Percentiles rank a stretch among this genome's conserved stretches.
Evolutionary conservation across 306 rosid species (phyloP).

Genomic region (Oemleria cerasiformis): DNA sequence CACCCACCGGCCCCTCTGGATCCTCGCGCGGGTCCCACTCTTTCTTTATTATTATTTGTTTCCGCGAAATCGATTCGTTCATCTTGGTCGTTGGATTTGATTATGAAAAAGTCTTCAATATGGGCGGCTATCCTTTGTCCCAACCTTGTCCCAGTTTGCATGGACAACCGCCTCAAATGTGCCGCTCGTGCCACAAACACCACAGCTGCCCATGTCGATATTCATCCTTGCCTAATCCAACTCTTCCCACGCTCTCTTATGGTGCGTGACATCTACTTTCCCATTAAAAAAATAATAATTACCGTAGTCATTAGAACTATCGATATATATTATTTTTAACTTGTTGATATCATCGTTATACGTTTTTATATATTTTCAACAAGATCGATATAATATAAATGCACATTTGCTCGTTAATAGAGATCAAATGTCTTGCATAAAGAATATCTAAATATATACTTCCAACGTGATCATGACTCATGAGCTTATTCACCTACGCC

Average conservation of each 20-base stretch:
- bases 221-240: slow-evolving; percentile 1
- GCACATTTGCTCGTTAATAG: too few relatives aligned
- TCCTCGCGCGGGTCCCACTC: slow-evolving; percentile 4
- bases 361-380: too few relatives aligned
- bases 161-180: slow-evolving; percentile 30
- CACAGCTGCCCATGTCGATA: slow-evolving; percentile 31
- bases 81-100: slow-evolving; percentile 12
- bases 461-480: too few relatives aligned
- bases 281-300: too few relatives aligned
- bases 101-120: slow-evolving; percentile 18
- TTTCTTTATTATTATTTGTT: neutral
- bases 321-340: too few relatives aligned
- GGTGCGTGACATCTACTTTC: slow-evolving; percentile 16
- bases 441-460: too few relatives aligned
- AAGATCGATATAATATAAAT: too few relatives aligned
- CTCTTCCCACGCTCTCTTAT: neutral
- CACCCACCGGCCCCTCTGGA: slow-evolving; percentile 2
- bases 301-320: too few relatives aligned
- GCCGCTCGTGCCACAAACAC: slow-evolving; percentile 27
- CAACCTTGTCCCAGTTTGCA: slow-evolving; percentile 34
- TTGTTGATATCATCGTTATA: too few relatives aligned
- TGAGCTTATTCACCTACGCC: too few relatives aligned
- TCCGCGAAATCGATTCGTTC: neutral
- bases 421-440: too few relatives aligned
- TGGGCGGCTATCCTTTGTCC: slow-evolving; percentile 36